A percentile compares a stretch with the other conserved stretches of the same genome.
These are phyloP conservation scores for Stachybotrys chlorohalonatus DNA, from an alignment of 2,329 filamentous ascomycete species.

Conservation along the genomic window DNA sequence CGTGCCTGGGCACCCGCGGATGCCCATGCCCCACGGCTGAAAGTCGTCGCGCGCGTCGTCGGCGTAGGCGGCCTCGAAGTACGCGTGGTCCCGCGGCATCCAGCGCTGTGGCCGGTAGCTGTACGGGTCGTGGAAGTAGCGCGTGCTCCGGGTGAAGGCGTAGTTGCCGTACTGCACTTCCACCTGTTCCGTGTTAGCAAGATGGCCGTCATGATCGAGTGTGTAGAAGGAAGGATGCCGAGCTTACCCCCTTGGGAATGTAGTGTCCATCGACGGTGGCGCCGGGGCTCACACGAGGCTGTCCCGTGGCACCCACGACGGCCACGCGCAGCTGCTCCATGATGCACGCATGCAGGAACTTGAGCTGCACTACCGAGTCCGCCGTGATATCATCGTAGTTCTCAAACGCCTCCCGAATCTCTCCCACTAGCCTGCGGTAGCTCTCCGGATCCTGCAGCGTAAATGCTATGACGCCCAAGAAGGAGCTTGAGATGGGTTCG, in stretches of 20 bases:
- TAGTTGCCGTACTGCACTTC: background rate
- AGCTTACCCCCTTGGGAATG: constrained; percentile 7
- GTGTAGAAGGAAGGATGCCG: background rate
- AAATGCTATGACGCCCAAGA: background rate
- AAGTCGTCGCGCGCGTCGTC: background rate
- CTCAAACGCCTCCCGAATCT: background rate
- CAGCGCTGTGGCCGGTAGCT: background rate
- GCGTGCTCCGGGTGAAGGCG: background rate
- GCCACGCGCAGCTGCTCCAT: constrained; percentile 1
- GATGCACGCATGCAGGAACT: background rate
- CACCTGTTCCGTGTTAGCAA: background rate
- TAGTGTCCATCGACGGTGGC: constrained; percentile 13
- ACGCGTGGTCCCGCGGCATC: background rate
- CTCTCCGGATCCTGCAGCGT: background rate
- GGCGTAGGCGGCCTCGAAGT: background rate
- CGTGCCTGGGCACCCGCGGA: background rate
- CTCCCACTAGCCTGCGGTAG: background rate
- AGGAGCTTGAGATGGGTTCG: background rate
- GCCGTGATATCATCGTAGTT: background rate
- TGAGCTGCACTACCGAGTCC: background rate
- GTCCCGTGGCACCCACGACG: constrained; percentile 3
- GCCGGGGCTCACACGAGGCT: constrained; percentile 13
- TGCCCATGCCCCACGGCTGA: background rate
- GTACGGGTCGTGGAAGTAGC: constrained; percentile 1
- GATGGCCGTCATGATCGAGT: too few relatives aligned